Percentiles rank a stretch among this genome's conserved stretches.
phyloP scores from a whole-genome alignment of 192 early-diverging fungal genomes.

The Ambispora gerdemannii region DNA sequence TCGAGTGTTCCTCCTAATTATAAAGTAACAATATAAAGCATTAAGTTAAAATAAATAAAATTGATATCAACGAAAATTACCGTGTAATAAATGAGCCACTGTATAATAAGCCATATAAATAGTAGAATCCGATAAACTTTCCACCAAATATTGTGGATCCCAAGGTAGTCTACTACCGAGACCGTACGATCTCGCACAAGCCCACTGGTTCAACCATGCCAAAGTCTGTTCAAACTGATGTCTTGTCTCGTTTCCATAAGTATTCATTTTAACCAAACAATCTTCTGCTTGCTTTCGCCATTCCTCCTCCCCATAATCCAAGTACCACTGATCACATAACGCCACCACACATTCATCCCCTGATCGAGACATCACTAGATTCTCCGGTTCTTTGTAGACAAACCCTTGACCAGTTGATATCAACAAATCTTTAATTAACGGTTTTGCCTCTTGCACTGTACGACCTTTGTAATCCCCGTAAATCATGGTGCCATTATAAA shows the following conservation, averaged over 20 bases:
- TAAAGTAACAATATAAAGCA: background rate
- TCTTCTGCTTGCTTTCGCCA: constrained; percentile 78
- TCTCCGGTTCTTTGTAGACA: constrained; percentile 93
- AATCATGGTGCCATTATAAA: constrained; percentile 86
- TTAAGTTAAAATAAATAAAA: constrained; percentile 4
- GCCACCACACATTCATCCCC: constrained; percentile 98
- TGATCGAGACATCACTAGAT: constrained; percentile 85
- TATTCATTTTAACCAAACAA: constrained; percentile 79
- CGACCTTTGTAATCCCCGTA: constrained; percentile 80
- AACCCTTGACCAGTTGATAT: constrained; percentile 73
- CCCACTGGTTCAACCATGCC: constrained; percentile 95
- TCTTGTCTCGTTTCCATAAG: constrained; percentile 75
- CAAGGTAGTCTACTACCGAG: constrained; percentile 91
- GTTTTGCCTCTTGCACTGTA: constrained; percentile 89
- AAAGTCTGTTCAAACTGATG: constrained; percentile 83
- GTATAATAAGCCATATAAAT: constrained; percentile 99
- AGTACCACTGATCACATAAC: constrained; percentile 96
- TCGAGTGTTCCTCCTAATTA: constrained; percentile 68
- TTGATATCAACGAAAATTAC: constrained; percentile 17
- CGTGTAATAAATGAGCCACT: constrained; percentile 87
- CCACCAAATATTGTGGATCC: constrained; percentile 90
- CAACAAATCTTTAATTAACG: constrained; percentile 71
- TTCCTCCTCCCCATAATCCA: constrained; percentile 90
- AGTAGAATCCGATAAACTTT: constrained; percentile 96
- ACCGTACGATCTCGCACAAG: constrained; percentile 91